Evolutionary conservation across 2,329 filamentous ascomycete species (phyloP), one percentile per base, ranked within the genome.

Genomic region (Metarhizium robertsii): DNA sequence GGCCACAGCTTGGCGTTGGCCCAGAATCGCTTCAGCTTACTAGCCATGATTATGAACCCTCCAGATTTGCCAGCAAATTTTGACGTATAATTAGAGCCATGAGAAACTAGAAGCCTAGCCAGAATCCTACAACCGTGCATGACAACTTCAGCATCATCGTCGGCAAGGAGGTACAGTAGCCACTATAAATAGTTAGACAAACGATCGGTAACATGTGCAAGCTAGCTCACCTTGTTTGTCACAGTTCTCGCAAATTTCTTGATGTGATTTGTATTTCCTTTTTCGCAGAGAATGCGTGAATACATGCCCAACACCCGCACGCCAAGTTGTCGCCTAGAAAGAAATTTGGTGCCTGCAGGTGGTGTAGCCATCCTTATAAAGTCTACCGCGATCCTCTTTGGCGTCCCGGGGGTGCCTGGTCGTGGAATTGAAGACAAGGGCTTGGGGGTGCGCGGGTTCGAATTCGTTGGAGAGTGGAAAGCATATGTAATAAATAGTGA

Each of bases 401-500:
- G 59, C 13, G 71, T 62, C 34, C 67, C 64, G 8, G 73, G 72
- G 0, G 76, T 78, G 30, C 66, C 71, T 1, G 74, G 71, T 46
- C 75, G 65, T 14, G 70, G 73, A 42, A 66, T 57, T 3, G 68
- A 63, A 1, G 75, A 73, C 3, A 65, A 59, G 11, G 76, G 67
- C 59, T 74, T 79, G 0, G 81, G 78, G 2, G 79, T 82, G 50
- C 82, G 75, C 10, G 79, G 69, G 25, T 75, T 62, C 2, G 79
- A 79, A 13, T 67, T 69, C 0, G 75, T 62, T 0, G 79, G 73
- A 1, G 77, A 73, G 66, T 96, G 91, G 59, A 96, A 83, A 6
- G 90, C 87, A 68, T 94, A 99, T 0, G 92, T 96, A 60, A 99
- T 88, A 66, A 95, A 97, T 25, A 97, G 79, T 2, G 94, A 90